Evolutionary conservation across 179 eudicot genomes (phyloP).

Genomic region (Nepenthes alata): DNA sequence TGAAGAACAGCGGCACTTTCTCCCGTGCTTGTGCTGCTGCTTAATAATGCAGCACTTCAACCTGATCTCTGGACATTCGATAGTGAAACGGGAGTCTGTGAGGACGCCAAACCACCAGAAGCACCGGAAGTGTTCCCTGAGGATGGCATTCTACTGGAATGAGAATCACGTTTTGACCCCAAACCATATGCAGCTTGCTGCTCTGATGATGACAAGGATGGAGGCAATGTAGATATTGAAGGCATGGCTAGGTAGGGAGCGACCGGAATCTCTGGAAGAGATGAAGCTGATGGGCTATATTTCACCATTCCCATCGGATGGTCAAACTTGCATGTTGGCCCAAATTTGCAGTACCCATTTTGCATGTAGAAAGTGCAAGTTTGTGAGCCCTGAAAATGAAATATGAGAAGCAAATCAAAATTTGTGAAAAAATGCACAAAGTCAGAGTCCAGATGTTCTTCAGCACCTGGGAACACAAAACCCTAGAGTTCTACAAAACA

Average conservation of each 20-base stretch:
- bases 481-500: too few relatives aligned
- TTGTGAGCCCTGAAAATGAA: conserved; percentile 54
- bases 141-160: conserved; percentile 2
- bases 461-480: too few relatives aligned
- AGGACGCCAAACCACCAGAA: conserved; percentile 29
- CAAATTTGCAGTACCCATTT: conserved; percentile 73
- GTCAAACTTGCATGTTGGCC: conserved; percentile 77
- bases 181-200: conserved; percentile 13
- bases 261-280: conserved; percentile 57
- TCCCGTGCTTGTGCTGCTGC: conserved; percentile 22
- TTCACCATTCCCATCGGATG: conserved; percentile 61
- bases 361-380: conserved; percentile 74
- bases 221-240: conserved; percentile 25
- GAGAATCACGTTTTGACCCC: too few relatives aligned
- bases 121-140: conserved; percentile 26
- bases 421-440: not conserved
- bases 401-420: not conserved
- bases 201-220: conserved; percentile 37
- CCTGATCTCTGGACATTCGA: conserved; percentile 26
- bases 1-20: conserved; percentile 27
- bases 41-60: conserved; percentile 21
- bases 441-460: too few relatives aligned
- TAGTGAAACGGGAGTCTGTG: conserved; percentile 25
- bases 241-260: conserved; percentile 44
- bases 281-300: conserved; percentile 65